phyloP scores from a whole-genome alignment of 2,329 filamentous ascomycete species.

The Ceratocystis lukuohia region DNA sequence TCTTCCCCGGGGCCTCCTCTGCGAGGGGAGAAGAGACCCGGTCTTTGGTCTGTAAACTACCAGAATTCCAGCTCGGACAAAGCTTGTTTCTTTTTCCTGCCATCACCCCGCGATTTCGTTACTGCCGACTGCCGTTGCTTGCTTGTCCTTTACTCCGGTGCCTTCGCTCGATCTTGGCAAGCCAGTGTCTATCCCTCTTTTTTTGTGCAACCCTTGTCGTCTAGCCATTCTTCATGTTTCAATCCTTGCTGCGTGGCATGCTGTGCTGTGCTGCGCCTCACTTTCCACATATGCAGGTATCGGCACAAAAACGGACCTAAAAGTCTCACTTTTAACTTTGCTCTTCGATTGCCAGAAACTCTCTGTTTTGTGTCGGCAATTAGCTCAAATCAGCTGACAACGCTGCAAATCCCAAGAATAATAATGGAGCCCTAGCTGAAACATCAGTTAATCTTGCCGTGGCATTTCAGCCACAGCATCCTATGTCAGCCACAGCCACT shows the following conservation, averaged over 20 bases:
- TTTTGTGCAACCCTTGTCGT: slow-evolving; percentile 1
- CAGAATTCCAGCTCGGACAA: no score
- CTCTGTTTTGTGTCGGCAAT: no score
- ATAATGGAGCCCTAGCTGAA: neutral
- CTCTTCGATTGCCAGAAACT: no score
- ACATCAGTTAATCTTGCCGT: neutral
- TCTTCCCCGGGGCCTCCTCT: neutral
- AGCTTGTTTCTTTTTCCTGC: neutral
- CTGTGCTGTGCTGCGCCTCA: slow-evolving; percentile 6
- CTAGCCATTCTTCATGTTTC: neutral
- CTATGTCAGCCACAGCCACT: neutral
- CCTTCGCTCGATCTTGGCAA: no score
- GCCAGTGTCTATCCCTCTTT: no score
- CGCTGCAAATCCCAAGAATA: neutral
- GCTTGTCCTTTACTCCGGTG: no score
- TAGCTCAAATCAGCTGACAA: neutral
- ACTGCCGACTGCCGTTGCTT: no score
- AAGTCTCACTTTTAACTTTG: no score
- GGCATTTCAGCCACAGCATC: neutral
- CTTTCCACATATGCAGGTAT: neutral
- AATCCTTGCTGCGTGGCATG: neutral
- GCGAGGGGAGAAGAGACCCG: neutral
- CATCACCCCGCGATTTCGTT: no score
- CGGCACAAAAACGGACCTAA: neutral
- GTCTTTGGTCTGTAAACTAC: neutral